phyloP scores from a whole-genome alignment of 169 alveolate species.

The Besnoitia besnoiti region DNA sequence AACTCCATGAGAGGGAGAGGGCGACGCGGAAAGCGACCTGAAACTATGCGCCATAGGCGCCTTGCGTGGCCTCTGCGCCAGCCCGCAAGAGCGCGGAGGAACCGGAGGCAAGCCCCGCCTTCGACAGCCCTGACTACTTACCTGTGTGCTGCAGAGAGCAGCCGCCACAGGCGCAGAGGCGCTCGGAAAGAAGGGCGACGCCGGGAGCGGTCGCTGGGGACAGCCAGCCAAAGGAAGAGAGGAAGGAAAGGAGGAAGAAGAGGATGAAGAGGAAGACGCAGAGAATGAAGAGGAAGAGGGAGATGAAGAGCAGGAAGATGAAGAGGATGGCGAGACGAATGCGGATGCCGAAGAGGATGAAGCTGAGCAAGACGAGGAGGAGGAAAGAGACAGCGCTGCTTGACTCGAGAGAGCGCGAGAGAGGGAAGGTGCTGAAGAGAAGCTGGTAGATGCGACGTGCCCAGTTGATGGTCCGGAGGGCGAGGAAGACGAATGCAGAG shows the following conservation, averaged over 20 bases:
- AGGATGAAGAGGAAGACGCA: background rate
- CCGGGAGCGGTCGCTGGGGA: background rate
- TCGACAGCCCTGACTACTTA: background rate
- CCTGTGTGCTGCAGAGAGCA: no score
- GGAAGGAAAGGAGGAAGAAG: background rate
- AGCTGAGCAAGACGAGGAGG: no score
- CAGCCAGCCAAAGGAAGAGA: background rate
- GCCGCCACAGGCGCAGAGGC: no score
- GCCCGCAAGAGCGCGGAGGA: background rate
- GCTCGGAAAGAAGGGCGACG: no score
- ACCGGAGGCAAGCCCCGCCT: background rate
- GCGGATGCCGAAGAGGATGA: no score
- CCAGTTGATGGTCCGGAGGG: no score
- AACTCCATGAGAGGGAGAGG: background rate
- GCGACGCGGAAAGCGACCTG: background rate
- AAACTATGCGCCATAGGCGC: background rate
- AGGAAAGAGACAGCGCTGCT: no score
- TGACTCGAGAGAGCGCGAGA: no score
- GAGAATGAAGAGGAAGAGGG: background rate
- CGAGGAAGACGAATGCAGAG: no score
- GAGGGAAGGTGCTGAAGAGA: no score
- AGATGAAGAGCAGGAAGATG: background rate
- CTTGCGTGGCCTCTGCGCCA: background rate
- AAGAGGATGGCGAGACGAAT: background rate
- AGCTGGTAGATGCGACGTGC: no score